Evolutionary conservation across 257 asterid genomes (phyloP).

Genomic region (Solanum ossicruentum): DNA sequence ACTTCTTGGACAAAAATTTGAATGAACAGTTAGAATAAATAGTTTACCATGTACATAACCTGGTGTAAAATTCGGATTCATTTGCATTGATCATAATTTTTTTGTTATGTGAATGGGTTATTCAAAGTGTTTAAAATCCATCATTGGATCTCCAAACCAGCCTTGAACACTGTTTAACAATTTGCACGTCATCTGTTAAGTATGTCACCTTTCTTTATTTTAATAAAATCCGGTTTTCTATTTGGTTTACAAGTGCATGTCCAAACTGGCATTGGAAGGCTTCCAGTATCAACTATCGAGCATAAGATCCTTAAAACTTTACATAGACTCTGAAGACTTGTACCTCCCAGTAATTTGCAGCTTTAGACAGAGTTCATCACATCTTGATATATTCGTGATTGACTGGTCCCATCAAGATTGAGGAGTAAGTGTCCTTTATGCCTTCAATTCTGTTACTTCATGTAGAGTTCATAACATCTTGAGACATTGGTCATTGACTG

Average conservation of each 20-base stretch:
- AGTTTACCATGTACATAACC: background rate
- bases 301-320: background rate
- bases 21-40: background rate
- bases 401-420: background rate
- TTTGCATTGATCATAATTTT: background rate
- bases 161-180: background rate
- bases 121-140: background rate
- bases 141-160: background rate
- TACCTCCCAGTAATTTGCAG: background rate
- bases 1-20: background rate
- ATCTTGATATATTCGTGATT: background rate
- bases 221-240: background rate
- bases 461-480: background rate
- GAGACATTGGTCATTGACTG: background rate
- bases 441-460: too few relatives aligned
- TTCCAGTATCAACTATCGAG: background rate
- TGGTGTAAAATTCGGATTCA: background rate
- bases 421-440: background rate
- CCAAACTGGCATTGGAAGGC: background rate
- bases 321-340: background rate
- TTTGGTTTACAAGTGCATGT: background rate
- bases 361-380: background rate
- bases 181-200: background rate
- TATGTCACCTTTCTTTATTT: background rate
- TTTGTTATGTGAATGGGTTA: background rate